Evolutionary conservation across 2,329 filamentous ascomycete species (phyloP).

Genomic region (Anthostomella pinea): DNA sequence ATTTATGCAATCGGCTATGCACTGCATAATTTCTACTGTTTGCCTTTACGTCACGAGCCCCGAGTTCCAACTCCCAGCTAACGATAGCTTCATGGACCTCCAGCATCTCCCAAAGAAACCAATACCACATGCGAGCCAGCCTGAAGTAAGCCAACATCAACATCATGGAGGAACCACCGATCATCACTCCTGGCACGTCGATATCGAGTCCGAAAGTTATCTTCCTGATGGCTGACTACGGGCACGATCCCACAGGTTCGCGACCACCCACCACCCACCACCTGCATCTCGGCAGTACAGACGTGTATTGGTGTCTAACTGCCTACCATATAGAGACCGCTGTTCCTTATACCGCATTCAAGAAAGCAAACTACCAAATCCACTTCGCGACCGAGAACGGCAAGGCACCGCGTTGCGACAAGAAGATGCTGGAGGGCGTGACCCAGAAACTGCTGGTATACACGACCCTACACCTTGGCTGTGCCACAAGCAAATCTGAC

Average conservation of each 20-base stretch:
- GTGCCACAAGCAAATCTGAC: no score
- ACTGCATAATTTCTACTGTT: no score
- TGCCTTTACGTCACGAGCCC: no score
- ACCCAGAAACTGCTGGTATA: conserved; percentile 49
- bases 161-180: conserved; percentile 28
- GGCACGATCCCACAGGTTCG: conserved; percentile 52
- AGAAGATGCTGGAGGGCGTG: conserved; percentile 46
- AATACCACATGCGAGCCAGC: no score
- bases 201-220: conserved; percentile 35
- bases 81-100: no score
- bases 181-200: conserved; percentile 19
- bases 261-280: no score
- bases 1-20: no score
- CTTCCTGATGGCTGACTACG: conserved; percentile 53
- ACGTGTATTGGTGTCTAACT: no score
- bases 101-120: no score
- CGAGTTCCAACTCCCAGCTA: background rate
- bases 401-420: conserved; percentile 45
- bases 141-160: background rate
- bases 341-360: conserved; percentile 47
- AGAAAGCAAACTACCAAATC: conserved; percentile 45
- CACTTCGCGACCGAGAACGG: conserved; percentile 50
- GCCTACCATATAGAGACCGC: conserved; percentile 52
- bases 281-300: no score
- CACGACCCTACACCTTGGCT: no score